Base-by-base conservation (phyloP, 192 early-diverging fungal genomes). In the Dissophora ornata region DNA sequence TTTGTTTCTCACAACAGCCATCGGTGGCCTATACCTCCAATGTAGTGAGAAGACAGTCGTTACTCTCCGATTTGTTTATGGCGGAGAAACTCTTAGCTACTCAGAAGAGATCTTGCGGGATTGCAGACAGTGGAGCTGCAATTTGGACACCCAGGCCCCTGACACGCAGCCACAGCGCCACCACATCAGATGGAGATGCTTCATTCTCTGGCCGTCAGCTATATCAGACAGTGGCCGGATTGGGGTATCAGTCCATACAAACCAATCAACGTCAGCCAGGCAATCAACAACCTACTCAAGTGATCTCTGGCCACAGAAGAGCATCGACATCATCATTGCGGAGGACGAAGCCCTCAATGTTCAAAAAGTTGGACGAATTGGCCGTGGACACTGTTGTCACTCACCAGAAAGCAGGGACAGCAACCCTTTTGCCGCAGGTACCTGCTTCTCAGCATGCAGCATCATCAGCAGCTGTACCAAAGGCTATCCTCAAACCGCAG, bases 361-460 rank as follows among this genome's bases (percentile, higher is more conserved):
- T 65, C 29, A 65, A 55, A n/a, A 65, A 55, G 12, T 38, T 65
- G 16, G 62, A 65, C 25, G 62, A 33, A n/a, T 24, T 65, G 18
- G 51, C 26, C 24, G 13, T 26, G 36, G 41, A 45, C 25, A 6
- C 15, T 32, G 18, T 40, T 16, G 16, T n/a, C n/a, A n/a, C n/a
- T n/a, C n/a, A n/a, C n/a, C n/a, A n/a, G n/a, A n/a, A n/a, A n/a
- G 13, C 61, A 42, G 38, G 18, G 2, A 18, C 34, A n/a, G n/a
- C n/a, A n/a, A n/a, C n/a, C n/a, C n/a, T n/a, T n/a, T n/a, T n/a
- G n/a, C n/a, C n/a, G n/a, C n/a, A n/a, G n/a, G n/a, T n/a, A n/a
- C n/a, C n/a, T n/a, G n/a, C n/a, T n/a, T n/a, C n/a, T n/a, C n/a
- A n/a, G n/a, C n/a, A n/a, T n/a, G n/a, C n/a, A n/a, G n/a, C n/a